phyloP scores from a whole-genome alignment of 192 early-diverging fungal species.

The Linnemannia zychae region DNA sequence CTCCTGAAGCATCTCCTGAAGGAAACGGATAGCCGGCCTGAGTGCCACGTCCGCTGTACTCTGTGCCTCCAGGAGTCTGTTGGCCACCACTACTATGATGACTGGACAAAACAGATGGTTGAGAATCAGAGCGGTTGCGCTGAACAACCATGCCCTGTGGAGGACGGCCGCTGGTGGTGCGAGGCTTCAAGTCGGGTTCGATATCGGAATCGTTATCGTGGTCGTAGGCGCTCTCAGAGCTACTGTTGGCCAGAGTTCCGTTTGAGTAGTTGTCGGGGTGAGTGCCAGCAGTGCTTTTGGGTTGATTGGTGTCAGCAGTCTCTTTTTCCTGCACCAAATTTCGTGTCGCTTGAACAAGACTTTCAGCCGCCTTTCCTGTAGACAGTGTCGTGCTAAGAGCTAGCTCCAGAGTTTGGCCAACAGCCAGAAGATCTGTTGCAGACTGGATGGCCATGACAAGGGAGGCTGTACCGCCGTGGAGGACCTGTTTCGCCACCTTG shows the following conservation, averaged over 20 bases:
- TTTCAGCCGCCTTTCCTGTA: slow-evolving; percentile 25
- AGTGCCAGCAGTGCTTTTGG: neutral
- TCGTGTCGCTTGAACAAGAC: slow-evolving; percentile 39
- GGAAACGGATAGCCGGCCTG: slow-evolving; percentile 17
- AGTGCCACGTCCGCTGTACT: neutral
- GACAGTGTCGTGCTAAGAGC: slow-evolving; percentile 34
- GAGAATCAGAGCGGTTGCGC: slow-evolving; percentile 31
- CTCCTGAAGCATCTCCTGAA: neutral
- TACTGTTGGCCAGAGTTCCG: neutral
- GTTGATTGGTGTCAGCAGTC: slow-evolving; percentile 20
- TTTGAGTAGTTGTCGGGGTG: neutral
- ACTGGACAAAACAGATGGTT: slow-evolving; percentile 13
- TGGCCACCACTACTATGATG: slow-evolving; percentile 4
- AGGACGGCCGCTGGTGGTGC: neutral
- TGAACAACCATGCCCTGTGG: neutral
- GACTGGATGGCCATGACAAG: slow-evolving; percentile 71
- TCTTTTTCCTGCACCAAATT: slow-evolving; percentile 49
- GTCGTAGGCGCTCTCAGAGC: slow-evolving; percentile 14
- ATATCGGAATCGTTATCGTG: slow-evolving; percentile 54
- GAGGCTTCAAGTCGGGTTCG: slow-evolving; percentile 30
- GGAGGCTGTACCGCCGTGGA: slow-evolving; percentile 73
- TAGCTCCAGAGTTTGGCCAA: slow-evolving; percentile 37
- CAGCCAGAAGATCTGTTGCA: slow-evolving; percentile 69
- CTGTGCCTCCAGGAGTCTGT: slow-evolving; percentile 3
- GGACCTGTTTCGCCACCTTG: slow-evolving; percentile 69